phyloP scores from a whole-genome alignment of 306 rosid species.

The Glycyrrhiza uralensis region DNA sequence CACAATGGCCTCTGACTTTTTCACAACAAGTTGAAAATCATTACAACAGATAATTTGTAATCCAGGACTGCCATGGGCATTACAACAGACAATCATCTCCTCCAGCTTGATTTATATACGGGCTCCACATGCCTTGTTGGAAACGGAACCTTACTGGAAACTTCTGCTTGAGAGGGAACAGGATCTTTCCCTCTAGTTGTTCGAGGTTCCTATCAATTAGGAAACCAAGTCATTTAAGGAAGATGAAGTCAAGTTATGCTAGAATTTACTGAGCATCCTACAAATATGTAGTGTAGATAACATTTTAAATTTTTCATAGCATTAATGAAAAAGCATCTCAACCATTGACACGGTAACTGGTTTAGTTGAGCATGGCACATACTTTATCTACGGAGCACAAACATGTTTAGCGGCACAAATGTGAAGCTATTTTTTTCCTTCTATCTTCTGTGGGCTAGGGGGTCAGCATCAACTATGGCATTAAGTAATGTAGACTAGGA shows the following conservation, averaged over 20 bases:
- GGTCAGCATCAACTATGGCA: neutral
- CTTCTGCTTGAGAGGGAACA: slow-evolving; percentile 27
- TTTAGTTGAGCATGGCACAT: neutral
- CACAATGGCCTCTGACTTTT: slow-evolving; percentile 39
- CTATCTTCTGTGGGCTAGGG: neutral
- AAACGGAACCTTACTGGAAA: slow-evolving; percentile 37
- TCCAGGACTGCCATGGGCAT: slow-evolving; percentile 25
- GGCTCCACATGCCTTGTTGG: slow-evolving; percentile 42
- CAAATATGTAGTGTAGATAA: neutral
- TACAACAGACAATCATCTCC: slow-evolving; percentile 42
- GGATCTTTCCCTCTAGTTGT: slow-evolving; percentile 52
- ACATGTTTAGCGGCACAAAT: neutral
- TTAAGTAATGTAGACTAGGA: neutral
- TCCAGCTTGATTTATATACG: slow-evolving; percentile 50
- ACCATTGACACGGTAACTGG: neutral
- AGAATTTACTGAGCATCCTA: neutral
- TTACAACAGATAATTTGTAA: slow-evolving; percentile 31
- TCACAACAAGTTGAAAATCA: slow-evolving; percentile 26
- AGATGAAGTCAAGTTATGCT: neutral
- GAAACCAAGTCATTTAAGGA: slow-evolving; percentile 2
- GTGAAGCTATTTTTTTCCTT: neutral
- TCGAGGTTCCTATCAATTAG: slow-evolving; percentile 54
- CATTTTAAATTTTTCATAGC: neutral
- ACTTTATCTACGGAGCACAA: neutral
- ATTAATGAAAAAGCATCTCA: neutral